Base-by-base conservation (phyloP, 345 rosid genomes). In the Boechera stricta region DNA sequence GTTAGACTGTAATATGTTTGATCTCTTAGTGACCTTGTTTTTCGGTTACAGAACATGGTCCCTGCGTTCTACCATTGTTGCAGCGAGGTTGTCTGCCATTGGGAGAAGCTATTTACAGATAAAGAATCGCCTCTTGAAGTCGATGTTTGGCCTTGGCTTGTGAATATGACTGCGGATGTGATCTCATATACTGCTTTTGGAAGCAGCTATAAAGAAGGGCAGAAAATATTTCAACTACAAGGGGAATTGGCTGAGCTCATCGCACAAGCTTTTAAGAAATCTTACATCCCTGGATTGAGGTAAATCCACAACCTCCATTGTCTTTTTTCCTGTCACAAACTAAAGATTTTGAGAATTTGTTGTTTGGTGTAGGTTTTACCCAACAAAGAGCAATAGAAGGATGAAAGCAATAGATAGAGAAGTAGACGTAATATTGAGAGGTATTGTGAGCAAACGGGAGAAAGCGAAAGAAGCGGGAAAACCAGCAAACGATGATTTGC, bases 181-280 rank as follows among this genome's bases (percentile, higher is more conserved):
- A 81, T 81, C 70, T 81, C 84, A 2, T 78, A 77, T 55, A 81
- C 84, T 66, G 84, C 81, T 53, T 81, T 81, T 68, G 84, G 84
- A 51, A 81, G 84, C 47, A 81, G 84, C 72, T 81, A 77, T 31
- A 67, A 77, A 77, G 84, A 81, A 81, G 84, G 84, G 4, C 80
- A 77, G 71, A 81, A 63, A 28, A 68, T 77, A 2, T 81, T 81
- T 56, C 78, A 77, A 6, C 81, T 81, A 28, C 80, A 76, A 44
- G 81, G 74, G 36, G 81, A 81, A 42, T 18, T 76, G 56, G 78
- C 78, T 42, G 54, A 72, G 74, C 81, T 77, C 44, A 18, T 67
- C 0, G 61, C 72, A 35, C 78, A 81, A 72, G 70, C 75, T 67
- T 55, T 81, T 62, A 73, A 60, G 51, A 71, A 68, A 76, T 73